Evolutionary conservation across 2,329 filamentous ascomycete species (phyloP).

Genomic region (Aspergillus tanneri): DNA sequence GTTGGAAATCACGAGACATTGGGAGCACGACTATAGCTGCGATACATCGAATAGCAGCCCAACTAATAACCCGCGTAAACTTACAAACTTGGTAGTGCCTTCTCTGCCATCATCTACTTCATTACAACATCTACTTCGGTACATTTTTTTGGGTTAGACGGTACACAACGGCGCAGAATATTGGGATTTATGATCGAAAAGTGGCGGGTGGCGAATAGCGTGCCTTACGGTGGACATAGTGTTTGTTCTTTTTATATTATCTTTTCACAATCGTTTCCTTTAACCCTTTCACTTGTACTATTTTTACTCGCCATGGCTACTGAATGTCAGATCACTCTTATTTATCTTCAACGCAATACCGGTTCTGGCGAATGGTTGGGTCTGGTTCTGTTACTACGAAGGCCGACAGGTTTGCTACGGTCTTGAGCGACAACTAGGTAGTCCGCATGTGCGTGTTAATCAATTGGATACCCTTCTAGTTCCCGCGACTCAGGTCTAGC

Average conservation of each 20-base stretch:
- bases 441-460: not conserved
- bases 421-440: not conserved
- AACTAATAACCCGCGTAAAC: not conserved
- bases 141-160: slow-evolving; percentile 32
- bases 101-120: slow-evolving; percentile 8
- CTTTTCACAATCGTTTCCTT: not conserved
- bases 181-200: slow-evolving; percentile 27
- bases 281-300: not conserved
- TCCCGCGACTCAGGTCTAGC: not conserved
- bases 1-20: not conserved
- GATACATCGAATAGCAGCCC: not conserved
- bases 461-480: not conserved
- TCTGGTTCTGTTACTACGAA: not conserved
- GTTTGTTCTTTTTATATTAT: slow-evolving; percentile 9
- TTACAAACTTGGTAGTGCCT: not conserved
- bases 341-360: not conserved
- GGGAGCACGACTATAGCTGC: not conserved
- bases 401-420: not conserved
- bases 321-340: slow-evolving; percentile 9
- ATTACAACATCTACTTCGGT: slow-evolving; percentile 24
- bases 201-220: slow-evolving; percentile 28
- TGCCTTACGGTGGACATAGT: slow-evolving; percentile 22
- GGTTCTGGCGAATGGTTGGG: slow-evolving; percentile 4
- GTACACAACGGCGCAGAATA: slow-evolving; percentile 30
- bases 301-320: slow-evolving; percentile 7